Evolutionary conservation across 805 yeast genomes (phyloP), one percentile per base, ranked within the genome.

Genomic region (Wickerhamiella bombiphila): DNA sequence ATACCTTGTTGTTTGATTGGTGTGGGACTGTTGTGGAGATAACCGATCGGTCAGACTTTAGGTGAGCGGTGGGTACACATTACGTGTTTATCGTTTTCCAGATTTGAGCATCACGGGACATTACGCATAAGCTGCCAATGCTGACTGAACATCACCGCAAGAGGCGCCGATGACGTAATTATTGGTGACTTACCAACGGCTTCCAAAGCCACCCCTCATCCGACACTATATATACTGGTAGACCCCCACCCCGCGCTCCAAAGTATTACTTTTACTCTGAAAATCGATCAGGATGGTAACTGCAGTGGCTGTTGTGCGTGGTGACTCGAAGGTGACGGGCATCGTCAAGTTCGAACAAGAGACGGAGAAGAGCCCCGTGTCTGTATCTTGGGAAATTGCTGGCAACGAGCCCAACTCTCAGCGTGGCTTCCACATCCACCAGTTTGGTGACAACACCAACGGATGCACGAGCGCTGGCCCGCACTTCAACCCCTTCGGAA

Each of bases 391-490:
- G 76, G 93, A 88, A 55, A 80, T 91, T 58, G 55, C 73, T 41
- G 98, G 98, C 60, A 82, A 85, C 64, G 76, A 74, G 49, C 68
- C 96, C 44, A 78, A 81, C 55, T 88, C 94, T 36, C 66, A 34
- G 40, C 49, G 52, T 26, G 98, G 98, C 38, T 88, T 91, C 94
- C 98, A 91, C 72, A 68, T 91, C 58, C 98, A 91, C 66, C 79
- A 82, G 59, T 91, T 91, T 56, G 98, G 98, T 68, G 98, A 91
- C 70, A 83, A 82, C 76, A 83, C 98, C 65, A 91, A 91, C 62
- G 98, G 98, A 50, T 91, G 98, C 69, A 88, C 94, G 43, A 81
- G 94, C 49, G 95, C 96, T 39, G 96, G 96, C 57, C 94, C 95
- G 42, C 96, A 86, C 68, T 85, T 83, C 74, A 78, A 86, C 72